Evolutionary conservation across 192 early-diverging fungal genomes (phyloP).

Genomic region (Rhizophagus sp.): DNA sequence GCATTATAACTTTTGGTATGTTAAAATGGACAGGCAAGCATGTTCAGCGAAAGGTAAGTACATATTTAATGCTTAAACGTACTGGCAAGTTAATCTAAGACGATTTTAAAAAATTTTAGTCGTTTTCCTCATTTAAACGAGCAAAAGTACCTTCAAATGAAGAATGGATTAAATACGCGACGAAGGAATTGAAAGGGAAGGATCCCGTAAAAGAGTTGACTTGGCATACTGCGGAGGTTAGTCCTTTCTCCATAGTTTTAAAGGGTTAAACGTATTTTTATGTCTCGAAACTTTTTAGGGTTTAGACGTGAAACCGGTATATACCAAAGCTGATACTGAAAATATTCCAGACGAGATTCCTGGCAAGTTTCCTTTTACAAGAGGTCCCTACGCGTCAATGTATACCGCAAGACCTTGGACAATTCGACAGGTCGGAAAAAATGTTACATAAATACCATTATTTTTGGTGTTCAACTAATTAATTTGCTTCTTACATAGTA

Average conservation of each 20-base stretch:
- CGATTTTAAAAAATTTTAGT: conserved; percentile 8
- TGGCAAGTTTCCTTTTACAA: conserved; percentile 85
- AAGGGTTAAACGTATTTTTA: not conserved
- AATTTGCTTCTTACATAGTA: conserved; percentile 53
- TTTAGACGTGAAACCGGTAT: conserved; percentile 83
- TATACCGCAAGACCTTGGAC: conserved; percentile 86
- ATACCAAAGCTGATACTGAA: conserved; percentile 71
- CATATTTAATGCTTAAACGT: not conserved
- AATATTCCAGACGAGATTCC: conserved; percentile 69
- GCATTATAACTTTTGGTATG: not conserved
- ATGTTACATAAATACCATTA: not conserved
- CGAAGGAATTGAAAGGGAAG: conserved; percentile 88
- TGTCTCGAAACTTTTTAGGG: conserved; percentile 43
- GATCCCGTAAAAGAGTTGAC: conserved; percentile 69
- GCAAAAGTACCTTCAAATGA: conserved; percentile 60
- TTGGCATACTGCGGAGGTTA: conserved; percentile 80
- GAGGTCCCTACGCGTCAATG: conserved; percentile 84
- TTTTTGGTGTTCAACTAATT: not conserved
- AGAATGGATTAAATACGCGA: conserved; percentile 72
- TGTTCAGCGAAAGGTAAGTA: not conserved
- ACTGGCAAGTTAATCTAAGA: not conserved
- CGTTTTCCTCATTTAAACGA: conserved; percentile 8
- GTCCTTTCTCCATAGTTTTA: not conserved
- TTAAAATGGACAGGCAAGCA: not conserved
- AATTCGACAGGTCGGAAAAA: conserved; percentile 65